Conservation (phyloP, 768 basidiomycete species). For the Auricularia cornea region DNA sequence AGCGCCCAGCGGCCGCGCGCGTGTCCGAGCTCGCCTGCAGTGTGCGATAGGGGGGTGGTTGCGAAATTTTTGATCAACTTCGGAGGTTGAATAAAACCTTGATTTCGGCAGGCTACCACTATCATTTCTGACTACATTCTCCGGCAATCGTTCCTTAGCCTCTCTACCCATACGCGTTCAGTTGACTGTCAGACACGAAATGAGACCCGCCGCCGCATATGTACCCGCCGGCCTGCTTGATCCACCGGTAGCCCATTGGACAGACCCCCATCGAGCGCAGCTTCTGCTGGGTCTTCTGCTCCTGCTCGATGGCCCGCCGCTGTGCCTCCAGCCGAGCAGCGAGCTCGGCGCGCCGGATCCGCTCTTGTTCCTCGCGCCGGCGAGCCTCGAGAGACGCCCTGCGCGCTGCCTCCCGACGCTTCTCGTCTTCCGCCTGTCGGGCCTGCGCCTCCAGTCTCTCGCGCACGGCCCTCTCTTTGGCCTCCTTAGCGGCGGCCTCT, state of each 20-base stretch:
- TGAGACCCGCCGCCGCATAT: conserved; percentile 41
- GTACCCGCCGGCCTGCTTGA: conserved; percentile 32
- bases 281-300: conserved; percentile 29
- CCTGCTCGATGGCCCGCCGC: conserved; percentile 18
- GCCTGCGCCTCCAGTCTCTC: conserved; percentile 11
- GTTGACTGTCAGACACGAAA: conserved; percentile 24
- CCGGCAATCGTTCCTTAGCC: not conserved
- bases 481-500: conserved; percentile 18
- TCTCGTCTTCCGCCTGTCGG: conserved; percentile 15
- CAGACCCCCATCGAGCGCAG: conserved; percentile 44
- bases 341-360: conserved; percentile 18
- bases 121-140: not conserved
- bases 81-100: not conserved
- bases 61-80: not conserved
- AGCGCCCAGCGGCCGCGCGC: not conserved
- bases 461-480: conserved; percentile 12
- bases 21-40: not conserved
- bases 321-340: conserved; percentile 16
- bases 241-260: conserved; percentile 37
- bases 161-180: conserved; percentile 17
- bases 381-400: not conserved
- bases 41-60: not conserved
- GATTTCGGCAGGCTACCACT: too few species aligned
- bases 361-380: not conserved
- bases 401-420: conserved; percentile 3